Conservation (phyloP, 768 basidiomycete genomes). For the Lactifluus volemus region DNA sequence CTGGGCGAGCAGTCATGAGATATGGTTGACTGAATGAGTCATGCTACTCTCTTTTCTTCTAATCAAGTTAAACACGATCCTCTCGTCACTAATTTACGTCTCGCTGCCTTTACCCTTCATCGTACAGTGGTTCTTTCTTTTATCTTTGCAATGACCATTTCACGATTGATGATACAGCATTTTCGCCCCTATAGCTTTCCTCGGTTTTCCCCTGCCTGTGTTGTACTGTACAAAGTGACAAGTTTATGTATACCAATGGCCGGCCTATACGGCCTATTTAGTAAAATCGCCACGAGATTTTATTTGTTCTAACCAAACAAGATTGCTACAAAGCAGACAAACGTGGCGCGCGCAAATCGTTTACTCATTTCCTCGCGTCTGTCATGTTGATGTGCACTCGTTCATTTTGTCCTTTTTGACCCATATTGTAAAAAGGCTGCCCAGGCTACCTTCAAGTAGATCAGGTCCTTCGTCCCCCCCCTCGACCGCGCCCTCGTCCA, state of each 20-base stretch:
- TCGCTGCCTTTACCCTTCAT: too few species aligned
- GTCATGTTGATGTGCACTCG: not conserved
- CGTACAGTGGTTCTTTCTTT: too few species aligned
- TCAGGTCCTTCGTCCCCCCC: conserved; percentile 83
- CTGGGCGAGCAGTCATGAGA: too few species aligned
- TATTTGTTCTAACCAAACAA: conserved; percentile 6
- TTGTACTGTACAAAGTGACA: not conserved
- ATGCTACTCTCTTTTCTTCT: too few species aligned
- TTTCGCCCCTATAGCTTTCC: not conserved
- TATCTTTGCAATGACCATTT: not conserved
- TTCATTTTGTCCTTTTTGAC: not conserved
- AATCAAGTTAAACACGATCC: too few species aligned
- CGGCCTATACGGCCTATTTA: not conserved
- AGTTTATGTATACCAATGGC: not conserved
- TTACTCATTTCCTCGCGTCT: not conserved
- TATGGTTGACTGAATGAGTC: too few species aligned
- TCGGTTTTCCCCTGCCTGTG: not conserved
- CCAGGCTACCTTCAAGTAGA: conserved; percentile 92
- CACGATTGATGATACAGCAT: not conserved
- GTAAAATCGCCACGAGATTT: not conserved
- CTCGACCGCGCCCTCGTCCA: conserved; percentile 96
- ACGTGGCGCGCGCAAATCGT: not conserved
- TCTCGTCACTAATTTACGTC: too few species aligned
- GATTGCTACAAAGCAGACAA: not conserved
- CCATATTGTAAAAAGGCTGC: conserved; percentile 34